Evolutionary conservation across 2,329 filamentous ascomycete species (phyloP), one percentile per base, ranked within the genome.

Genomic region (Beauveria rudraprayagi): DNA sequence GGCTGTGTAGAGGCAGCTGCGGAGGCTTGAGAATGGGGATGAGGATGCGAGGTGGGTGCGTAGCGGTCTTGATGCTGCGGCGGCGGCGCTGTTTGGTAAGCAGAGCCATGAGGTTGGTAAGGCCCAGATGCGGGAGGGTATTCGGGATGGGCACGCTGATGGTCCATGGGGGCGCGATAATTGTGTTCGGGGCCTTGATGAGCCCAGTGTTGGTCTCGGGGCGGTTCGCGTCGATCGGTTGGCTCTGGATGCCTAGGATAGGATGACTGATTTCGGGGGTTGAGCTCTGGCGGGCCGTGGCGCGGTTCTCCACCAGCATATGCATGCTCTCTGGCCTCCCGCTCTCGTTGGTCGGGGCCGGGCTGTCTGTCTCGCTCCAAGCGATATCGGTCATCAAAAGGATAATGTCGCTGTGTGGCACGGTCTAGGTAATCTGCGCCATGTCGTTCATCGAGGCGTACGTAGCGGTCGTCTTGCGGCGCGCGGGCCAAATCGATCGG

Each of bases 311-410:
- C 73, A 2, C 76, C 80, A 5, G 80, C 80, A 64, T 81, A 79
- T 10, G 79, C 78, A 59, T 80, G 75, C 56, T 78, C 74, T 62
- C 77, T 72, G 22, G 73, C 72, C 61, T 78, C 76, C 9, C 76
- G 69, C 53, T 79, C 76, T 8, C 76, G 70, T 48, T 75, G 69
- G 44, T 81, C 78, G 57, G 72, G 70, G 50, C 79, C 79, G 60
- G 75, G 71, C 58, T 76, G 73, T 30, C 78, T 73, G 54, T 82
- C 80, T 50, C 76, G 74, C 59, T 81, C 80, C 16, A 75, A 70
- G 61, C 80, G 75, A 60, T 78, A 84, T 48, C 81, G 78, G 22
- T 84, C 82, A 61, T 86, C 83, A 65, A 80, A 83, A 2, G 70
- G 69, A 56, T 72, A 72, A 3, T 73, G 69, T 53, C 81, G 78